Base-by-base conservation (phyloP, 2,329 filamentous ascomycete species). In the Scleromitrula shiraiana region DNA sequence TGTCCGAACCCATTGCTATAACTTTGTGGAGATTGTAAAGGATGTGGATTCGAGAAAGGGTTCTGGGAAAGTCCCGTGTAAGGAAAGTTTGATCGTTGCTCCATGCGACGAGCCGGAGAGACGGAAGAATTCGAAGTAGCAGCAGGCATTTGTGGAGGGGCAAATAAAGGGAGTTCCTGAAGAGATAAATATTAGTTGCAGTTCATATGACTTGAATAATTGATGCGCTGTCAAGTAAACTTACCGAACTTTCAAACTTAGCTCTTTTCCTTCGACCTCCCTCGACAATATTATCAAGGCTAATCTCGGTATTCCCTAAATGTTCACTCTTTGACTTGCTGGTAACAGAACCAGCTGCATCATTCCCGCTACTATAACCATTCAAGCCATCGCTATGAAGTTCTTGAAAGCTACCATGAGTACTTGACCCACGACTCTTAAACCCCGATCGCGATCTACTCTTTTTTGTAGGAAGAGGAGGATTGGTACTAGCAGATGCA, bases 41-140 rank as follows among this genome's bases (percentile, higher is more conserved):
- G 79, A 45, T 84, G 83, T 49, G 83, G 77, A 62, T 88, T 88
- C 55, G 78, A 78, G 64, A 93, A 94, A 5, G 85, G 85, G 59
- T 89, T 86, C 60, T 93, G 87, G 42, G 80, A 80, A 23, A 82
- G 79, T 58, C 82, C 80, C 41, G 84, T 77, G 63, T 87, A 94
- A 4, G 88, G 85, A 72, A 95, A 63, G 64, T 82, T 65, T 64
- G 83, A 71, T 71, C 87, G 73, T 71, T 86, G 71, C 69, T 86
- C 77, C 68, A 85, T 74, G 42, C 88, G 86, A 62, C 91, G 84
- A 63, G 89, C 88, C 52, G 91, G 91, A 23, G 91, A 97, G 43
- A 95, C 85, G 17, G 91, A 97, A n/a, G 90, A 91, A 60, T 91
- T 89, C n/a, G 91, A 96, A n/a, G 87, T 85, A 42, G 88, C 84